These are phyloP conservation scores for Talaromyces sp. DNA, from an alignment of 2,329 filamentous ascomycete species.

Conservation along the genomic window DNA sequence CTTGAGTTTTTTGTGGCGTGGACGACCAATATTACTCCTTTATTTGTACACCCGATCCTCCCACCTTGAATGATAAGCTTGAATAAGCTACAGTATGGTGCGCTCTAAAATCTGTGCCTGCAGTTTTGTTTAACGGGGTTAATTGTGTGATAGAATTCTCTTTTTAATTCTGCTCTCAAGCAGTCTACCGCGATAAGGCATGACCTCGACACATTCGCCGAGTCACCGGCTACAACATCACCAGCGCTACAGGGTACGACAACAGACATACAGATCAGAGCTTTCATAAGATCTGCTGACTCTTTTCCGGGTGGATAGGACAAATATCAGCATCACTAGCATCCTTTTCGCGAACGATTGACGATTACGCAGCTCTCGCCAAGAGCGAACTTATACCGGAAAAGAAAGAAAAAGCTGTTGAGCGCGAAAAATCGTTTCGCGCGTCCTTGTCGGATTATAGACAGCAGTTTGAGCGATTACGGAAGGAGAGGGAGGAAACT, in stretches of 20 bases:
- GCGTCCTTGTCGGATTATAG: slow-evolving; percentile 77
- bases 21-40: not conserved
- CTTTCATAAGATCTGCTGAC: not conserved
- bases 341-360: slow-evolving; percentile 81
- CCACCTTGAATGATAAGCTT: not conserved
- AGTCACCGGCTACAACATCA: slow-evolving; percentile 55
- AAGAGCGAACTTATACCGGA: slow-evolving; percentile 84
- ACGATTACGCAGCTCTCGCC: slow-evolving; percentile 83
- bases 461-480: slow-evolving; percentile 71
- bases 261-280: not conserved
- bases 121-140: not conserved
- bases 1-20: not conserved
- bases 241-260: slow-evolving; percentile 57
- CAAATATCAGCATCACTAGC: slow-evolving; percentile 75
- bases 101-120: not conserved
- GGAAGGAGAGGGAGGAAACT: slow-evolving; percentile 71
- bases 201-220: slow-evolving; percentile 69
- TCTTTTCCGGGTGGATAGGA: slow-evolving; percentile 42
- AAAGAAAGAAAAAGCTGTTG: slow-evolving; percentile 86
- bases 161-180: slow-evolving; percentile 82
- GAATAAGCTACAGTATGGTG: slow-evolving; percentile 3
- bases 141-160: slow-evolving; percentile 59
- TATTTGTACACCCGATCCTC: not conserved
- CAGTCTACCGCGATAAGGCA: slow-evolving; percentile 76
- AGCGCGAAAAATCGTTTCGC: slow-evolving; percentile 81